Evolutionary conservation across 2,329 filamentous ascomycete genomes (phyloP).

Genomic region (Shiraia sp.): DNA sequence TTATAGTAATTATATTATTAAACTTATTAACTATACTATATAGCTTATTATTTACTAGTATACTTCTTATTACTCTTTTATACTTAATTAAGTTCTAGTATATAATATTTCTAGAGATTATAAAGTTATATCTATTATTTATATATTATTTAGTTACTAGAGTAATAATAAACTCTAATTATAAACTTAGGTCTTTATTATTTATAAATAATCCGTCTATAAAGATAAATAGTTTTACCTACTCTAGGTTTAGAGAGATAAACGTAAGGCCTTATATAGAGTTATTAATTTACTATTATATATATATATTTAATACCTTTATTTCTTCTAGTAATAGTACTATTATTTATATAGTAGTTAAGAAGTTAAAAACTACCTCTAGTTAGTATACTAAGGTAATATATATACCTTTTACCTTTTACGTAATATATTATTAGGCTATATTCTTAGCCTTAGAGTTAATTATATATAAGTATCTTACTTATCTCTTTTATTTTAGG

Average conservation of each 20-base stretch:
- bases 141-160: background rate
- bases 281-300: slow-evolving; percentile 13
- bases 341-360: too few species aligned
- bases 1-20: background rate
- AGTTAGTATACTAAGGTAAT: too few species aligned
- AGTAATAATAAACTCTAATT: background rate
- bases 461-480: too few species aligned
- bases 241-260: slow-evolving; percentile 13
- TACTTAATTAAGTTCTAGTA: slow-evolving; percentile 3
- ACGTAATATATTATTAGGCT: too few species aligned
- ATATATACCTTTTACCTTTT: too few species aligned
- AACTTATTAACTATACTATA: too few species aligned
- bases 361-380: too few species aligned
- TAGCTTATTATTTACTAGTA: slow-evolving; percentile 2
- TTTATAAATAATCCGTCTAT: slow-evolving; percentile 20
- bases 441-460: too few species aligned
- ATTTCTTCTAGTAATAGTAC: background rate
- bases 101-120: slow-evolving; percentile 1
- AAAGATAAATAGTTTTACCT: slow-evolving; percentile 16
- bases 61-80: slow-evolving; percentile 2
- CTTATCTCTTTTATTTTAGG: too few species aligned
- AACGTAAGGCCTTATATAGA: slow-evolving; percentile 12
- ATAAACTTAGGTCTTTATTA: slow-evolving; percentile 1
- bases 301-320: too few species aligned
- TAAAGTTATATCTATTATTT: slow-evolving; percentile 1